Percentiles rank a stretch among this genome's conserved stretches.
phyloP scores from a whole-genome alignment of 2,329 filamentous ascomycete species.

The Cercospora canescens region DNA sequence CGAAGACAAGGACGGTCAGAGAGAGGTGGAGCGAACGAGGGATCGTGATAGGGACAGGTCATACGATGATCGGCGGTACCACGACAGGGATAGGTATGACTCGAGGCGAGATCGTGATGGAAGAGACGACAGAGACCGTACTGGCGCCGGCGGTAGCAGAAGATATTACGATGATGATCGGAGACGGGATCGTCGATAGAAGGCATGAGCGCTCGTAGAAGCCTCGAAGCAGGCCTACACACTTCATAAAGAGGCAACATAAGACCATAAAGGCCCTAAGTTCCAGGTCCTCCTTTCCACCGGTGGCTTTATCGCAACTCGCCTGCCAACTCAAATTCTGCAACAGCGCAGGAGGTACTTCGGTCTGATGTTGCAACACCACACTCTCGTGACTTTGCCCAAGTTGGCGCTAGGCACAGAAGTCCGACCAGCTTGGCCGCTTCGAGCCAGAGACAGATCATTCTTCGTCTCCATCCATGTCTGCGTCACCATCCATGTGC shows the following conservation, averaged over 20 bases:
- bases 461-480: neutral
- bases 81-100: slow-evolving; percentile 22
- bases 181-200: slow-evolving; percentile 13
- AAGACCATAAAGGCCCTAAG: neutral
- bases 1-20: slow-evolving; percentile 24
- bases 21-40: slow-evolving; percentile 30
- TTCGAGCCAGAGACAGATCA: neutral
- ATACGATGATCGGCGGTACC: slow-evolving; percentile 32
- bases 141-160: neutral
- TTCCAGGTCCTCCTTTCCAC: neutral
- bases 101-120: slow-evolving; percentile 28
- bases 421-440: neutral
- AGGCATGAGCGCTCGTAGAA: neutral
- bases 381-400: neutral
- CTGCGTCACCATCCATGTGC: neutral
- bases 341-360: neutral
- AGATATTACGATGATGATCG: slow-evolving; percentile 28
- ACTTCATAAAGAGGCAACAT: neutral
- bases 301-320: neutral
- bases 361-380: neutral
- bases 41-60: slow-evolving; percentile 31
- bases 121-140: slow-evolving; percentile 20
- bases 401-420: neutral
- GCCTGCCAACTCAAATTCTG: neutral
- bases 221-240: neutral